phyloP scores from a whole-genome alignment of 2,329 filamentous ascomycete genomes.

The Paecilomyces niveus region DNA sequence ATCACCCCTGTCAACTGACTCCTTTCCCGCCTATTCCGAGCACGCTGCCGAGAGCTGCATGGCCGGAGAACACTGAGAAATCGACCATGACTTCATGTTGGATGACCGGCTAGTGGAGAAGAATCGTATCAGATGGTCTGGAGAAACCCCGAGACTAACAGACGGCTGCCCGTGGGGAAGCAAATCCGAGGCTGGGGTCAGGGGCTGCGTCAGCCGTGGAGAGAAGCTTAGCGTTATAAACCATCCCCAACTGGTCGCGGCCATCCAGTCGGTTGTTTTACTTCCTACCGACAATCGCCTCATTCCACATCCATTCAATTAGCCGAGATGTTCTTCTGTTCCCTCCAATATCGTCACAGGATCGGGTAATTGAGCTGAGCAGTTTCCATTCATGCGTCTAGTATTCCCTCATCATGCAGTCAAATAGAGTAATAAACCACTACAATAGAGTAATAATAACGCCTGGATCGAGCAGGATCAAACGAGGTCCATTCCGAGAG shows the following conservation, averaged over 20 bases:
- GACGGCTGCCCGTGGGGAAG: constrained; percentile 10
- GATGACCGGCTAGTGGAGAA: constrained; percentile 1
- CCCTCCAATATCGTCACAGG: background rate
- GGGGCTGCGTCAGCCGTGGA: constrained; percentile 12
- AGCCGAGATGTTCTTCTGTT: background rate
- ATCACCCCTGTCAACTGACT: background rate
- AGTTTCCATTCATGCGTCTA: background rate
- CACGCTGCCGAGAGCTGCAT: background rate
- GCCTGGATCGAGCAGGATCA: background rate
- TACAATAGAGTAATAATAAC: background rate
- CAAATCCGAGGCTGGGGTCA: constrained; percentile 6
- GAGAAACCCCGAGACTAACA: constrained; percentile 12
- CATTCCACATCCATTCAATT: background rate
- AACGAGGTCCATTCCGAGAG: background rate
- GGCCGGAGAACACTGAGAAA: background rate
- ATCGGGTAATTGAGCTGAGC: background rate
- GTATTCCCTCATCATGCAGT: background rate
- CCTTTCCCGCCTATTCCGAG: background rate
- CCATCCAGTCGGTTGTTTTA: background rate
- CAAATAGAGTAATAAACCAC: background rate
- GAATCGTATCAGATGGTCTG: constrained; percentile 11
- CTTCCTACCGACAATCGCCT: background rate
- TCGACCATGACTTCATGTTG: background rate
- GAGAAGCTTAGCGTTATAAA: background rate
- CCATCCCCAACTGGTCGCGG: no score